Conservation (phyloP, 768 basidiomycete genomes). For the Russula lepida region DNA sequence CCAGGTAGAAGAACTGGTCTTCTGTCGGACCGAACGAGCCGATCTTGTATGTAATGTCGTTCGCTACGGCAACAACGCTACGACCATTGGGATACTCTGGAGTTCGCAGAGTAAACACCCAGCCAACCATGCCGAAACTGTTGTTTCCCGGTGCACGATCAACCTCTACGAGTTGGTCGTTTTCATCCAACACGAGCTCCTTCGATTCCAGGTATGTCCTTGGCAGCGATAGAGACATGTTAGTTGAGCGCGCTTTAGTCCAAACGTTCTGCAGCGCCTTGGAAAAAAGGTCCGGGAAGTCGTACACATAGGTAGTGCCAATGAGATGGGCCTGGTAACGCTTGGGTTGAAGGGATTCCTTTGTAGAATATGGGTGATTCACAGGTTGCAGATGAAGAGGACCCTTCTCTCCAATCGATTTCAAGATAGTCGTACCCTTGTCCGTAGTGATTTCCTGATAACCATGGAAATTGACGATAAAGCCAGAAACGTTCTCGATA, state of each 20-base stretch:
- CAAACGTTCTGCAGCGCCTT: conserved; percentile 94
- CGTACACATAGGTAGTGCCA: conserved; percentile 97
- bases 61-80: conserved; percentile 82
- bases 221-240: conserved; percentile 64
- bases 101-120: conserved; percentile 88
- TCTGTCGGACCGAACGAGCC: conserved; percentile 95
- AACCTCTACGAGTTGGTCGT: conserved; percentile 84
- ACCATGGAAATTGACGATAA: conserved; percentile 96
- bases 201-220: conserved; percentile 73
- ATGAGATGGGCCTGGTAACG: conserved; percentile 98
- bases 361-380: conserved; percentile 88
- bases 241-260: conserved; percentile 57
- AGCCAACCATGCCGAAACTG: conserved; percentile 94
- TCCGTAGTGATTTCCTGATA: conserved; percentile 98
- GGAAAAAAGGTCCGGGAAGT: conserved; percentile 98
- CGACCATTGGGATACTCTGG: conserved; percentile 91
- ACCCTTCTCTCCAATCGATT: conserved; percentile 97
- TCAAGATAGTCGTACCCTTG: conserved; percentile 89
- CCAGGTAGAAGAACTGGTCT: conserved; percentile 94
- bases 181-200: conserved; percentile 91
- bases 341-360: conserved; percentile 96
- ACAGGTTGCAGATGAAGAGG: conserved; percentile 95
- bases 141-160: conserved; percentile 91
- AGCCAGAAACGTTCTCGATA: conserved; percentile 98
- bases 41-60: conserved; percentile 98